Percentiles rank a stretch among this genome's conserved stretches.
Conservation (phyloP, 1,139 yeast genomes). For the Nakaseomyces glabratus region DNA sequence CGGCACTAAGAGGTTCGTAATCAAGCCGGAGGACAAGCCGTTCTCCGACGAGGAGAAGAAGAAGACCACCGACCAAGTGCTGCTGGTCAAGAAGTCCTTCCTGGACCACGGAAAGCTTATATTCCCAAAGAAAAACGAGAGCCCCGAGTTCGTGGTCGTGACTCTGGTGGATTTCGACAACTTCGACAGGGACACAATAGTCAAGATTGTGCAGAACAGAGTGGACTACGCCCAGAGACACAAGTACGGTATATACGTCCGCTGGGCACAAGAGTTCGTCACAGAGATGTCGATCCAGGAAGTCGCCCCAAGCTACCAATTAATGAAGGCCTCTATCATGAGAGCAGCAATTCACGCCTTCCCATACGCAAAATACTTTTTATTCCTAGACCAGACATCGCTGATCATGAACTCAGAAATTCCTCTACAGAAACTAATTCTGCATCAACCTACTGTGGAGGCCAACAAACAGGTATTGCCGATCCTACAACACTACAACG, state of each 20-base stretch:
- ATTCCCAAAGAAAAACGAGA: constrained; percentile 35
- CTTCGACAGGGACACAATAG: constrained; percentile 51
- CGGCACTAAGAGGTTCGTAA: constrained; percentile 38
- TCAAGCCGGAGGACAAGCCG: constrained; percentile 40
- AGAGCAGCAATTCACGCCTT: constrained; percentile 83
- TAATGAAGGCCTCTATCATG: constrained; percentile 31
- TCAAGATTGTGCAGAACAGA: constrained; percentile 67
- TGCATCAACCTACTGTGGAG: constrained; percentile 51
- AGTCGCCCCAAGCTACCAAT: constrained; percentile 20
- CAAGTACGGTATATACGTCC: constrained; percentile 65
- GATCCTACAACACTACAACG: constrained; percentile 5
- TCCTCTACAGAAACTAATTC: constrained; percentile 47
- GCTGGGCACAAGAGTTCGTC: constrained; percentile 76
- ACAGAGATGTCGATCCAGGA: constrained; percentile 44
- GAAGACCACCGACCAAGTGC: constrained; percentile 34
- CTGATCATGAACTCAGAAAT: constrained; percentile 58
- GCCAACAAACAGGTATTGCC: constrained; percentile 22
- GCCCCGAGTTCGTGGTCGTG: constrained; percentile 70
- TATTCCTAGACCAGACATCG: constrained; percentile 74
- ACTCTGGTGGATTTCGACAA: constrained; percentile 69
- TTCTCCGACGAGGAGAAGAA: constrained; percentile 34
- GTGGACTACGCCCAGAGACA: constrained; percentile 71
- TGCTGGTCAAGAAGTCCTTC: constrained; percentile 47
- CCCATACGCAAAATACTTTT: constrained; percentile 74
- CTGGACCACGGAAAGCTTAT: constrained; percentile 58